Evolutionary conservation across 2,329 filamentous ascomycete species (phyloP).

Genomic region (Sclerotinia glacialis): DNA sequence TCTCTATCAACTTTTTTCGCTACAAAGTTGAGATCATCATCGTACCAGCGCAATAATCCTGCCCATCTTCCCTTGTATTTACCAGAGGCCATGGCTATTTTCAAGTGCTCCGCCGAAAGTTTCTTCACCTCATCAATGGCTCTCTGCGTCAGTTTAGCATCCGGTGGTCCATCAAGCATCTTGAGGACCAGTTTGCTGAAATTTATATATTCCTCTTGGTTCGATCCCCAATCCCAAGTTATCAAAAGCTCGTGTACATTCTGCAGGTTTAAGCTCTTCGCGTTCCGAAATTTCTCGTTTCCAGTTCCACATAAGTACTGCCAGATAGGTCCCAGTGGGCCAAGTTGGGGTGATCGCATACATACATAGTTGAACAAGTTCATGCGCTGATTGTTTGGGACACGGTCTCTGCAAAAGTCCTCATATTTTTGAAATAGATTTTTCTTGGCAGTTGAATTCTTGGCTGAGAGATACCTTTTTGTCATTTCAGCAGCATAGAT

Average conservation of each 20-base stretch:
- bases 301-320: constrained; percentile 30
- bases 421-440: constrained; percentile 25
- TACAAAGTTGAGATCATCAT: constrained; percentile 23
- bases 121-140: constrained; percentile 5
- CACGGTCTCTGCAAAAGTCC: constrained; percentile 26
- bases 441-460: background rate
- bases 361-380: constrained; percentile 34
- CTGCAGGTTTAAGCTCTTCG: constrained; percentile 13
- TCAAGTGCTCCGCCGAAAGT: constrained; percentile 3
- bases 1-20: constrained; percentile 22
- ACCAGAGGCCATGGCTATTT: constrained; percentile 10
- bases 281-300: constrained; percentile 24
- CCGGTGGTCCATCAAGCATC: constrained; percentile 22
- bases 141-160: background rate
- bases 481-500: constrained; percentile 27
- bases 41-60: constrained; percentile 24
- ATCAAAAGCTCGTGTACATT: constrained; percentile 27
- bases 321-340: constrained; percentile 32
- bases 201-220: constrained; percentile 25
- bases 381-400: constrained; percentile 31
- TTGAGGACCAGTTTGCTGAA: constrained; percentile 24
- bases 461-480: constrained; percentile 11
- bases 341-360: constrained; percentile 29
- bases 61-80: constrained; percentile 25
- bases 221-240: constrained; percentile 30